Evolutionary conservation across 1,284 basidiomycete genomes (phyloP), one percentile per base, ranked within the genome.

Genomic region (Takashimella tepidaria): DNA sequence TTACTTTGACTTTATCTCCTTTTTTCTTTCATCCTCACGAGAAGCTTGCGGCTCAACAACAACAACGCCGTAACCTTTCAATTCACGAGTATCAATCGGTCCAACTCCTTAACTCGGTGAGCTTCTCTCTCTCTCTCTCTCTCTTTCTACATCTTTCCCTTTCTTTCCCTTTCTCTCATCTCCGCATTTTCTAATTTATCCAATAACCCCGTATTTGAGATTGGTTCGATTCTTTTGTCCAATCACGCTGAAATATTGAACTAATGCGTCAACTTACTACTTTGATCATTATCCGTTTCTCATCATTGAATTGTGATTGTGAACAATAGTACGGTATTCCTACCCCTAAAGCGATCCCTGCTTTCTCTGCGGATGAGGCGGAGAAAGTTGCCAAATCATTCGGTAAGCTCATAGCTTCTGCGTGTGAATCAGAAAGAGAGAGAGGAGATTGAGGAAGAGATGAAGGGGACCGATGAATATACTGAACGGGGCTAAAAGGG

Each of bases 81-180:
- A 95, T 99, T 71, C 95, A 99, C 79, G 95, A 99, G 80, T 92
- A 98, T 79, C 92, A 98, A 75, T 96, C 92, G 51, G 89, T 98
- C 76, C 85, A 87, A 67, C 81, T 98, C 47, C 84, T 98, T 68
- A 97, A 97, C 80, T 86, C 88, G 63, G 92, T 93, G 64, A 64
- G 81, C 77, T 21, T 37, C 31, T 37, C 31, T 37, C 31, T 37
- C 31, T 16, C 16, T 8, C 31, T 37, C 10, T 37, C 10, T 8
- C 31, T 37, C 31, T 37, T 8, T 16, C 16, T 8, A 37, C 31
- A 37, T 16, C 31, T 8, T 37, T 16, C n/a, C n/a, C n/a, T n/a
- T n/a, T n/a, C n/a, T n/a, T n/a, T n/a, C n/a, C n/a, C n/a, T n/a
- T n/a, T n/a, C n/a, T n/a, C n/a, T n/a, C n/a, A n/a, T n/a, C n/a